These are phyloP conservation scores for Scenedesmus sp. DNA, from an alignment of 163 green algal species.

Conservation along the genomic window DNA sequence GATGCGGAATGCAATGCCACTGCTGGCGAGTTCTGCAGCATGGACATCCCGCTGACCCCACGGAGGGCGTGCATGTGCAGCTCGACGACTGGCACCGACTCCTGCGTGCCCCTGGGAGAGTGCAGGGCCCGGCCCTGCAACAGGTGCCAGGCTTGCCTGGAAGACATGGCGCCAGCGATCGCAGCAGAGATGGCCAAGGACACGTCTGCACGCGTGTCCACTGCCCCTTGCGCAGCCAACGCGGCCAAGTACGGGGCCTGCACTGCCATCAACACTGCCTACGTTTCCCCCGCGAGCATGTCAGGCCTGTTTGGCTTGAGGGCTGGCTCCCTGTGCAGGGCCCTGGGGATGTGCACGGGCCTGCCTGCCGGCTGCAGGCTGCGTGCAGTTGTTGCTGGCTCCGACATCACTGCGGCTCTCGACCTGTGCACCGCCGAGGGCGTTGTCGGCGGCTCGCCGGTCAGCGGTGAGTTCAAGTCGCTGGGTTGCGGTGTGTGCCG, in stretches of 20 bases:
- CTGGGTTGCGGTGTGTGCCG: background rate
- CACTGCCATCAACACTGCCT: background rate
- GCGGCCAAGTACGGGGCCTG: background rate
- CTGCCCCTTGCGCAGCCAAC: background rate
- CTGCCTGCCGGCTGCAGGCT: constrained; percentile 29
- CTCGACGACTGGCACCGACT: background rate
- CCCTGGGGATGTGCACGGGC: background rate
- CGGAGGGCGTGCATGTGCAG: background rate
- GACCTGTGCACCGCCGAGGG: constrained; percentile 36
- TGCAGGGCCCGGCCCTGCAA: background rate
- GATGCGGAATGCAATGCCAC: background rate
- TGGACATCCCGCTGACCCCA: background rate
- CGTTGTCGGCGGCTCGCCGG: background rate
- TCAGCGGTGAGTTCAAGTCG: background rate
- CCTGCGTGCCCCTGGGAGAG: background rate
- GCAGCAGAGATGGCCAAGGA: background rate
- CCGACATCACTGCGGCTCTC: background rate
- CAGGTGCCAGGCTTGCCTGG: constrained; percentile 26
- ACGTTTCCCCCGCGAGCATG: background rate
- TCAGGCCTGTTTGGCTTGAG: constrained; percentile 21
- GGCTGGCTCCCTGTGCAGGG: constrained; percentile 18
- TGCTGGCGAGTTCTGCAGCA: constrained; percentile 8
- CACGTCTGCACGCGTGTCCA: background rate
- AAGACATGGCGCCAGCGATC: background rate
- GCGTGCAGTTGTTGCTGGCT: background rate